Base-by-base conservation (phyloP, 306 rosid genomes). In the Arachis hypogaea region DNA sequence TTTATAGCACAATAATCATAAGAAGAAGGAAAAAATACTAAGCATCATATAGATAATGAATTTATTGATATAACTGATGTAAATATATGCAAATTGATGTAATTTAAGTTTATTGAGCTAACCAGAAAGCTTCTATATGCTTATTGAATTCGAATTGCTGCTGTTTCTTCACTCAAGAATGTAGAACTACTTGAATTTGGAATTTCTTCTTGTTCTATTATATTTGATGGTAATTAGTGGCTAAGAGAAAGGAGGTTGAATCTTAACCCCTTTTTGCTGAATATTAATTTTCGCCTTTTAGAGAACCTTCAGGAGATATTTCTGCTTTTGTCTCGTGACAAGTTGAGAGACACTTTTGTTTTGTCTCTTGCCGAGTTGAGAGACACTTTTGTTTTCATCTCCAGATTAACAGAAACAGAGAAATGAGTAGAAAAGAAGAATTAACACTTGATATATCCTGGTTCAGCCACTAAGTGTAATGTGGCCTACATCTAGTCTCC, bases 121-220 rank as follows among this genome's bases (percentile, higher is more conserved):
- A 91, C 98, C 98, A 79, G 71, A 65, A 83, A 89, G 60, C 70
- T 66, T 86, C 93, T 87, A 81, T 70, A 93, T 77, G 93, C 92
- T 60, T 87, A 83, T 66, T 93, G 96, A 75, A 93, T 93, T 63
- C 81, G 69, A 66, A 73, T 66, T 58, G 96, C 97, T 30, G 96
- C 98, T 67, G 72, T 84, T 75, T 89, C 93, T 45, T 85, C 86
- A 59, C 40, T 78, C 85, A 85, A 65, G 29, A 68, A 54, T 65
- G 80, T 56, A 69, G 49, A 52, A 43, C 64, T 22, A 22, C 28
- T 71, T 22, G 80, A 74, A 63, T 60, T 60, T 33, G 42, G 41
- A 44, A 30, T 67, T 30, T 78, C 50, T 12, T 56, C 58, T 70
- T 22, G 28, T 22, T 22, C 28, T 22, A 22, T 22, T 22, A 22